These are phyloP conservation scores for Xylaria sp. DNA, from an alignment of 495 filamentous ascomycete species.

Conservation along the genomic window DNA sequence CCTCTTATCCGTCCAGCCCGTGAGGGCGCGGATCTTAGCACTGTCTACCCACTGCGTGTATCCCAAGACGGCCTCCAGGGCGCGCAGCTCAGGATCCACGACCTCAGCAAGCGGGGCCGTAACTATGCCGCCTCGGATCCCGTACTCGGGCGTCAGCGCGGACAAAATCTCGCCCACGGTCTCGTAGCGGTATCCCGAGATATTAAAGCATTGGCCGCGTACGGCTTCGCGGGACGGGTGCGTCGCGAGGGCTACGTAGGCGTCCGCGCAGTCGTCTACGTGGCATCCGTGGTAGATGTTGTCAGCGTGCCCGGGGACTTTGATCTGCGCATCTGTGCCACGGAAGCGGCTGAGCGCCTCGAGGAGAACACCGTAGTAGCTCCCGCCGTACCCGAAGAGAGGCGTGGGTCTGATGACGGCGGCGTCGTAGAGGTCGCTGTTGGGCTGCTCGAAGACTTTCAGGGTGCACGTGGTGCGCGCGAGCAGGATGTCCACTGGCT, in stretches of 20 bases:
- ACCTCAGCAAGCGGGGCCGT: neutral
- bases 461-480: constrained; percentile 34
- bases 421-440: constrained; percentile 45
- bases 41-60: constrained; percentile 51
- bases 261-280: constrained; percentile 54
- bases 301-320: constrained; percentile 39
- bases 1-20: constrained; percentile 49
- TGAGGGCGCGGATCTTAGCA: constrained; percentile 48
- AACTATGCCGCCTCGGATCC: constrained; percentile 33
- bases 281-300: constrained; percentile 50
- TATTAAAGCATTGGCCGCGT: constrained; percentile 49
- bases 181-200: constrained; percentile 48
- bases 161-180: constrained; percentile 44
- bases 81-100: neutral
- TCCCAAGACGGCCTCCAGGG: constrained; percentile 35
- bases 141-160: constrained; percentile 47
- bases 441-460: constrained; percentile 35
- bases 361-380: constrained; percentile 48
- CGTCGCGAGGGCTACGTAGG: constrained; percentile 48
- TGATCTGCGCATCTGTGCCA: constrained; percentile 29
- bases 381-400: constrained; percentile 47
- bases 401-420: constrained; percentile 48
- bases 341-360: constrained; percentile 25
- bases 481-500: constrained; percentile 24
- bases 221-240: constrained; percentile 35